phyloP scores from a whole-genome alignment of 2,329 filamentous ascomycete species.

The Fusarium guadeloupense region DNA sequence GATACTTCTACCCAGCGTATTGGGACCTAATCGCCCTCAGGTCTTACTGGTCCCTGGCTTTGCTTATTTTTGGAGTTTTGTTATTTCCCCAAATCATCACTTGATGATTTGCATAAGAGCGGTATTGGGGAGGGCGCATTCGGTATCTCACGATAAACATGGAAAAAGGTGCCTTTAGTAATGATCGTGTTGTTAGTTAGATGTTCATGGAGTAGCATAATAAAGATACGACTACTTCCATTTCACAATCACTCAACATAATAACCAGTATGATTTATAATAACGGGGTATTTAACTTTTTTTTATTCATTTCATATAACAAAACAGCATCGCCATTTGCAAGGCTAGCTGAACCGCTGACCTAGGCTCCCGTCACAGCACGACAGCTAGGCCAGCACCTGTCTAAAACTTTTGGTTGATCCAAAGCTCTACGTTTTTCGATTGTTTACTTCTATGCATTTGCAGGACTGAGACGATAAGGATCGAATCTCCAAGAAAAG shows the following conservation, averaged over 20 bases:
- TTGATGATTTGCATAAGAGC: neutral
- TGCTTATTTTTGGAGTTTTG: neutral
- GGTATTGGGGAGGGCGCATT: neutral
- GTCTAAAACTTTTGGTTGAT: slow-evolving; percentile 33
- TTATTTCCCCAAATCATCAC: neutral
- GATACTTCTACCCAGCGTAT: neutral
- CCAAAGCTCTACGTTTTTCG: slow-evolving; percentile 33
- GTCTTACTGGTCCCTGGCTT: neutral
- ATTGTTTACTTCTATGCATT: slow-evolving; percentile 31
- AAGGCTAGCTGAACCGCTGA: slow-evolving; percentile 23
- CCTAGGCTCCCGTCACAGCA: slow-evolving; percentile 11
- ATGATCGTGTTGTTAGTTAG: neutral
- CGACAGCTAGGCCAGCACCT: slow-evolving; percentile 21
- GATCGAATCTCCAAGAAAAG: slow-evolving; percentile 14
- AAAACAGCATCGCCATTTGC: slow-evolving; percentile 29
- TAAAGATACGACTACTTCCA: neutral
- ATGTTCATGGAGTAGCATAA: neutral
- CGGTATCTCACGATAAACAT: neutral
- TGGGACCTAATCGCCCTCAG: neutral
- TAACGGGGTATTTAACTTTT: slow-evolving; percentile 9
- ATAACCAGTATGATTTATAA: neutral
- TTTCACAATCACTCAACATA: neutral
- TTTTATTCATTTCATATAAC: slow-evolving; percentile 15
- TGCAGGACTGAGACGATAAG: slow-evolving; percentile 16
- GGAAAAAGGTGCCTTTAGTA: neutral